Evolutionary conservation across 2,329 filamentous ascomycete species (phyloP).

Genomic region (Colletotrichum kahawae): DNA sequence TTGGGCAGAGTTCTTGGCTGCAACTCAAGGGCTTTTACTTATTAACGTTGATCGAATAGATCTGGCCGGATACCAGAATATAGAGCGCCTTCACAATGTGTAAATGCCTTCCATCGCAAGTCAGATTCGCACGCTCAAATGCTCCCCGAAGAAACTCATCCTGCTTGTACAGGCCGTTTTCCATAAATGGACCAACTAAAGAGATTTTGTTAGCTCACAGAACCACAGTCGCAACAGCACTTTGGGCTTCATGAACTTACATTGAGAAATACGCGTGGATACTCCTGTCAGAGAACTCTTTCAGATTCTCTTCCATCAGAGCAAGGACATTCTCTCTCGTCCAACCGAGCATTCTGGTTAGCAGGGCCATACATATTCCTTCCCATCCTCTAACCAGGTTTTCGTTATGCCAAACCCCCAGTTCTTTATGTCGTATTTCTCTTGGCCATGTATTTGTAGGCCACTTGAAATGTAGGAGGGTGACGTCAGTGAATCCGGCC

Average conservation of each 20-base stretch:
- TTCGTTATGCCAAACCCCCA: conserved; percentile 38
- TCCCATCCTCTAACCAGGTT: conserved; percentile 27
- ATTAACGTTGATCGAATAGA: background rate
- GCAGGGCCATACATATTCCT: conserved; percentile 28
- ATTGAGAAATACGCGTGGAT: conserved; percentile 25
- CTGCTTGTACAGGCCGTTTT: background rate
- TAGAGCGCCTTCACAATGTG: background rate
- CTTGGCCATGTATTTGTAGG: conserved; percentile 58
- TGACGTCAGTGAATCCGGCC: conserved; percentile 58
- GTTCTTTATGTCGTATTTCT: conserved; percentile 54
- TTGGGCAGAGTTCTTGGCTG: background rate
- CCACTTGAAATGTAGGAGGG: conserved; percentile 51
- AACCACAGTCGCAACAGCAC: background rate
- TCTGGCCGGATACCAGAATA: background rate
- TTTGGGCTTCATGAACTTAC: background rate
- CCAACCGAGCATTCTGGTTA: conserved; percentile 30
- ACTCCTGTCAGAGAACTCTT: conserved; percentile 26
- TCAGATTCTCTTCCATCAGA: conserved; percentile 27
- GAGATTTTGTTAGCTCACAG: background rate
- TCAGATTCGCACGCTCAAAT: background rate
- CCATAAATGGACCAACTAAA: background rate
- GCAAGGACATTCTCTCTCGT: conserved; percentile 25
- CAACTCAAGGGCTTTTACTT: background rate
- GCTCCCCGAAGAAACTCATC: background rate
- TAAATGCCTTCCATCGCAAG: background rate